These are phyloP conservation scores for Leonotis leonurus DNA, from an alignment of 257 asterid genomes.

Conservation along the genomic window DNA sequence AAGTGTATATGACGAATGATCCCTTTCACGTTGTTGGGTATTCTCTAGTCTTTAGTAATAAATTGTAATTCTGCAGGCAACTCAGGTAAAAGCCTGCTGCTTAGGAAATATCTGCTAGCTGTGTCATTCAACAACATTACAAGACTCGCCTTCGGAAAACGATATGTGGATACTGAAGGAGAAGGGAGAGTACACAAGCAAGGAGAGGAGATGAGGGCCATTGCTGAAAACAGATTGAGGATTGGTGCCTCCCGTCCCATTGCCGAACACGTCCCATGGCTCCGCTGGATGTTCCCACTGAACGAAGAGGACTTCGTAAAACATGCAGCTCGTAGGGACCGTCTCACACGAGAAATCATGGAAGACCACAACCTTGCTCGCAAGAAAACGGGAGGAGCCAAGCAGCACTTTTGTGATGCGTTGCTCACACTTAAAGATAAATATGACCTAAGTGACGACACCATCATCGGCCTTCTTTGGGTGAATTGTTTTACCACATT, in stretches of 20 bases:
- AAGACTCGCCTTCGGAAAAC: constrained; percentile 61
- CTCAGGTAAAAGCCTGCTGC: constrained; percentile 39
- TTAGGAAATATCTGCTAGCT: constrained; percentile 57
- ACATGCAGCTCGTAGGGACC: constrained; percentile 11
- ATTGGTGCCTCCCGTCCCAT: constrained; percentile 14
- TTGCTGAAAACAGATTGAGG: constrained; percentile 35
- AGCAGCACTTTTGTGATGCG: constrained; percentile 18
- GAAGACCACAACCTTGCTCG: constrained; percentile 18
- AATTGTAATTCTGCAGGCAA: constrained; percentile 26
- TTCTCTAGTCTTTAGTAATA: not conserved
- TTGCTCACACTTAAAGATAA: constrained; percentile 5
- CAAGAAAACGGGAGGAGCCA: constrained; percentile 5
- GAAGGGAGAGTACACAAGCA: constrained; percentile 40
- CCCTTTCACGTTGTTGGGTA: not conserved
- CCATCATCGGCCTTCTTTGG: constrained; percentile 24
- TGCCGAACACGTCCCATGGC: constrained; percentile 16
- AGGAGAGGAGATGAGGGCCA: constrained; percentile 60
- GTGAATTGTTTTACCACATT: not conserved
- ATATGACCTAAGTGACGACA: constrained; percentile 15
- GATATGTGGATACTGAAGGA: constrained; percentile 47
- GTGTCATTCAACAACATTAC: constrained; percentile 73
- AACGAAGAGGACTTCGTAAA: not conserved
- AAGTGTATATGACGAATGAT: not conserved
- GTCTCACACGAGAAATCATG: constrained; percentile 15
- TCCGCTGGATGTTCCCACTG: constrained; percentile 10